Conservation (phyloP, 768 basidiomycete species). For the Tylopilus balloui region DNA sequence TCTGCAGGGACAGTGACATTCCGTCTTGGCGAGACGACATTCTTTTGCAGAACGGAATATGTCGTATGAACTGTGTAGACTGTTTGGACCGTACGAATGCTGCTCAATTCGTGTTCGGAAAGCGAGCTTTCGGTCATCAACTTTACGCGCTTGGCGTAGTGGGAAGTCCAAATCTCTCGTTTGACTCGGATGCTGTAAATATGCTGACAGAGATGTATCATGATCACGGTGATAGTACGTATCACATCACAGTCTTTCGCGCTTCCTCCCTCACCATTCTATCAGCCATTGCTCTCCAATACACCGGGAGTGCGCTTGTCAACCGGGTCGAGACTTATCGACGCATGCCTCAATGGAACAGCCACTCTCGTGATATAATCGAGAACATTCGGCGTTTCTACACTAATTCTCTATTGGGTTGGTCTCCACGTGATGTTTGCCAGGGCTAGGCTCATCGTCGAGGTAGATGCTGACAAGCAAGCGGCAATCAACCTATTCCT, state of each 20-base stretch:
- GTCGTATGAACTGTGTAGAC: slow-evolving; percentile 94
- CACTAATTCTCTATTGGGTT: slow-evolving; percentile 87
- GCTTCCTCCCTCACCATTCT: background rate
- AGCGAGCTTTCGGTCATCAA: slow-evolving; percentile 91
- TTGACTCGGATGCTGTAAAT: slow-evolving; percentile 92
- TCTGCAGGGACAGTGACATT: slow-evolving; percentile 30
- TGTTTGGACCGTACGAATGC: slow-evolving; percentile 96
- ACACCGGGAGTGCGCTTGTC: slow-evolving; percentile 93
- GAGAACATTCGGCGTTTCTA: slow-evolving; percentile 95
- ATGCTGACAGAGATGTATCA: slow-evolving; percentile 99
- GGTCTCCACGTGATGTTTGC: background rate
- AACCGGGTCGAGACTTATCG: slow-evolving; percentile 96
- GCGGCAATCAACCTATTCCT: slow-evolving; percentile 97
- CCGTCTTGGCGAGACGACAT: slow-evolving; percentile 58
- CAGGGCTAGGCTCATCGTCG: background rate
- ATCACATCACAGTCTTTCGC: background rate
- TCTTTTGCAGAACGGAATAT: slow-evolving; percentile 85
- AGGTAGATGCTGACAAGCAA: slow-evolving; percentile 91
- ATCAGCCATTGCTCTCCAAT: slow-evolving; percentile 88
- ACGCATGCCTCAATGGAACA: slow-evolving; percentile 95
- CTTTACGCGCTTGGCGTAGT: slow-evolving; percentile 91
- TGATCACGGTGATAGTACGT: slow-evolving; percentile 91
- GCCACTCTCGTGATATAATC: slow-evolving; percentile 93
- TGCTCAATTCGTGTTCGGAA: slow-evolving; percentile 95
- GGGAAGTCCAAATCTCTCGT: slow-evolving; percentile 76